Evolutionary conservation across 1,284 basidiomycete species (phyloP), one percentile per base, ranked within the genome.

Genomic region (Albatrellus sp.): DNA sequence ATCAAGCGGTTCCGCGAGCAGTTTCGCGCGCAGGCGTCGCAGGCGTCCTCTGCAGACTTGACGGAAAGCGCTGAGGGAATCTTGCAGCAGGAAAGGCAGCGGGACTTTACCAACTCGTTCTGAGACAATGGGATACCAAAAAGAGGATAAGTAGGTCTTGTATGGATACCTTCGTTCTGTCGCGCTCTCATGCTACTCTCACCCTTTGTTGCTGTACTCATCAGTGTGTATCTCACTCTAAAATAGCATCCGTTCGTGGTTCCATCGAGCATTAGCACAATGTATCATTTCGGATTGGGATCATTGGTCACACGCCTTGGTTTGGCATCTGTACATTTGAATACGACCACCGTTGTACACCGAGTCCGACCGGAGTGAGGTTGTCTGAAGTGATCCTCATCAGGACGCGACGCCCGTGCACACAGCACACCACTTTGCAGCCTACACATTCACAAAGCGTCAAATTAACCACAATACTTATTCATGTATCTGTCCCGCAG

Each of bases 1-100:
- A 90, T 96, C 58, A 79, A 80, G 53, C 73, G 81, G 45, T 72
- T 83, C 56, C 58, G 64, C 19, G 59, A 59, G 38, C 58, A 59
- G 50, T 50, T 66, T 48, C 56, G 24, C 24, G 24, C 24, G 24
- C 24, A 24, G 24, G 7, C 24, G 24, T 24, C 24, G 24, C n/a
- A n/a, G n/a, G n/a, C n/a, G n/a, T n/a, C n/a, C n/a, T n/a, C 60
- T 2, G 54, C 60, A 9, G 47, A 54, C 16, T 48, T 51, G 33
- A 43, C 48, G 53, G 60, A 56, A 24, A 48, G 42, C 12, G 52
- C 50, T 30, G 62, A 65, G 37, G 60, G 60, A 9, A 57, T 67
- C n/a, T 51, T 63, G 37, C 56, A 56, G 5, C 63, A 68, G 48
- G 58, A 66, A 44, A 49, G 54, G n/a, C 54, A 60, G 39, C 51